Percentiles rank a stretch among this genome's conserved stretches.
phyloP scores from a whole-genome alignment of 768 basidiomycete species.

The Boletales sp. region DNA sequence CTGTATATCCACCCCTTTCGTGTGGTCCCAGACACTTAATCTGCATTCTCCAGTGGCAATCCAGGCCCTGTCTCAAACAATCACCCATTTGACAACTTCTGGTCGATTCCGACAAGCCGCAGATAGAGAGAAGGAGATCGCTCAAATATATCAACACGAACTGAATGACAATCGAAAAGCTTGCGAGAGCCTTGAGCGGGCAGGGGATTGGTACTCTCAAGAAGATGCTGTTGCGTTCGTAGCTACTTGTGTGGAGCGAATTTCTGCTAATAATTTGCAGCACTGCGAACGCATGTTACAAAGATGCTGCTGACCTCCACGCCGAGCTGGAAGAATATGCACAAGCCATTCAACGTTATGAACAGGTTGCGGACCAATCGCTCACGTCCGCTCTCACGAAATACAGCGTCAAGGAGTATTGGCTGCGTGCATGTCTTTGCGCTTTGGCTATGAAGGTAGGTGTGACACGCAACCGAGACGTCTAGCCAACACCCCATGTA shows the following conservation, averaged over 20 bases:
- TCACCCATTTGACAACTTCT: conserved; percentile 72
- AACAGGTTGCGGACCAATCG: conserved; percentile 84
- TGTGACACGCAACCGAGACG: conserved; percentile 5
- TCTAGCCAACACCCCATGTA: conserved; percentile 30
- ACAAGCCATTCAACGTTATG: conserved; percentile 83
- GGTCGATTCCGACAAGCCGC: conserved; percentile 97
- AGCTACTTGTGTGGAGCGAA: background rate
- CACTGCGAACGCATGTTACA: conserved; percentile 93
- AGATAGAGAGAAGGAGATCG: conserved; percentile 97
- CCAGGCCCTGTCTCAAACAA: conserved; percentile 79
- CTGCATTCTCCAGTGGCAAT: conserved; percentile 66
- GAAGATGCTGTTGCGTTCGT: conserved; percentile 95
- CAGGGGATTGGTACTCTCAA: conserved; percentile 96
- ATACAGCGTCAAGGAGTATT: conserved; percentile 98
- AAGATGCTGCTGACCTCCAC: conserved; percentile 93
- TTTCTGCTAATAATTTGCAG: conserved; percentile 39
- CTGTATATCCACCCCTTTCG: conserved; percentile 47
- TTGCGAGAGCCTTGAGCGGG: conserved; percentile 86
- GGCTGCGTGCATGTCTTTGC: conserved; percentile 84
- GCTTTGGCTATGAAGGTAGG: conserved; percentile 83
- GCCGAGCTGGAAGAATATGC: conserved; percentile 85
- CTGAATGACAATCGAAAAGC: conserved; percentile 76
- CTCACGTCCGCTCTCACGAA: conserved; percentile 84
- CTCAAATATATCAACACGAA: conserved; percentile 87
- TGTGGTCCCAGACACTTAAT: conserved; percentile 7